phyloP scores from a whole-genome alignment of 768 basidiomycete species.

The Filobasidium floriforme region DNA sequence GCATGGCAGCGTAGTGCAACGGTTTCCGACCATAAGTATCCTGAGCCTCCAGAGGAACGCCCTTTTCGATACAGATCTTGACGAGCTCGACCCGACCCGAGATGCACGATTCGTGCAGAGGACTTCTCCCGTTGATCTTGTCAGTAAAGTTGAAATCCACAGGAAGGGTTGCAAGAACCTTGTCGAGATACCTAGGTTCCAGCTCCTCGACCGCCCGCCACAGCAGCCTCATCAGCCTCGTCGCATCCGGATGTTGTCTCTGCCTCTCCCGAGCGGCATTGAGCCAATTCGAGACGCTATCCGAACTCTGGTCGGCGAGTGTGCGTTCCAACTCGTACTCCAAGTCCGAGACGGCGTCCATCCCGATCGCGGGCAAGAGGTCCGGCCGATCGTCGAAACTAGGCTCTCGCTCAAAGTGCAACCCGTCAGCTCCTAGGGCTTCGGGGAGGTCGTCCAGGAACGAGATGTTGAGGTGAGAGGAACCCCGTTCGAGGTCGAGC shows the following conservation, averaged over 20 bases:
- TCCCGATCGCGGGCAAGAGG: conserved; percentile 25
- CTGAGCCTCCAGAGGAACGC: conserved; percentile 61
- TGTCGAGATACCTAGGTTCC: conserved; percentile 65
- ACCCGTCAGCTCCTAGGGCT: conserved; percentile 33
- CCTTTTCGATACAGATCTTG: conserved; percentile 60
- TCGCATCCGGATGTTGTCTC: conserved; percentile 42
- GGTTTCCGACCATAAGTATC: conserved; percentile 91
- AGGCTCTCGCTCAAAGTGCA: conserved; percentile 35
- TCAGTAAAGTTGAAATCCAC: conserved; percentile 90
- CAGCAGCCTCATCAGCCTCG: conserved; percentile 77
- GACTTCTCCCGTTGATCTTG: conserved; percentile 92
- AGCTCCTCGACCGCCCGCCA: conserved; percentile 64
- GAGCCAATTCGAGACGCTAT: conserved; percentile 57
- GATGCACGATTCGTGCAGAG: conserved; percentile 86
- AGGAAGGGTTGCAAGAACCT: conserved; percentile 54
- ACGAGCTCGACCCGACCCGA: conserved; percentile 72
- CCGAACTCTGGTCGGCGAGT: conserved; percentile 56
- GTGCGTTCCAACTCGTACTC: conserved; percentile 79
- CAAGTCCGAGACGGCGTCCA: conserved; percentile 75
- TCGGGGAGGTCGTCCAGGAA: conserved; percentile 41
- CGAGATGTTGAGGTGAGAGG: conserved; percentile 47
- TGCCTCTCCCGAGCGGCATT: conserved; percentile 48
- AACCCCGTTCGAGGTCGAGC: conserved; percentile 65
- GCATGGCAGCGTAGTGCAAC: conserved; percentile 92
- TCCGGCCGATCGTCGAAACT: conserved; percentile 39